Base-by-base conservation (phyloP, 768 basidiomycete genomes). In the Cantharellus cinnabarinus region DNA sequence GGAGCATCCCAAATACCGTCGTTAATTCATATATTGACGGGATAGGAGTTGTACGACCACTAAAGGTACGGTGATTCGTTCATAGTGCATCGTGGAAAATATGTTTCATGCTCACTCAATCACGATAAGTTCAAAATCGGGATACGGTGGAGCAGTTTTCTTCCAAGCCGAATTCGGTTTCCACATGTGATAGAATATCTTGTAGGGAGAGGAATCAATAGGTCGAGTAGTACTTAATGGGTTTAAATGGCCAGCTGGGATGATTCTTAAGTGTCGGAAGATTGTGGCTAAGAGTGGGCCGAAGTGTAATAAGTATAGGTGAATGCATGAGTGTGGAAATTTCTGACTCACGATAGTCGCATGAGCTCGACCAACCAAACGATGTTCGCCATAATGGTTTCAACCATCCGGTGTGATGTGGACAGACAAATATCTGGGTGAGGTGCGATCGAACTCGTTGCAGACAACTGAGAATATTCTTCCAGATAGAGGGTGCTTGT, bases 81-180 rank as follows among this genome's bases (percentile, higher is more conserved):
- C 2, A 15, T 37, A 64, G 38, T 34, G 50, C 50, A 7, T 35
- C n/a, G 38, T 2, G 58, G 20, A 39, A 20, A 61, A 39, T 10
- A 14, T 48, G 35, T 3, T 58, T 4, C 29, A 52, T 41, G 71
- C 81, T 64, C 63, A 94, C 91, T 93, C 80, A 59, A 97, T 75
- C 2, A 93, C 84, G 1, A 87, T 86, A 20, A 95, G 71, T 56
- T 81, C 77, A 69, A 89, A 98, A 69, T 95, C 89, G 2, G 93
- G 89, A 1, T 76, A 74, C 3, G 83, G 80, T 3, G 84, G 86
- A 1, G 77, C 71, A 0, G 80, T 83, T 71, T 83, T 89, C 67
- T 79, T 83, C 72, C 81, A 94, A 4, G 85, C 75, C 0, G 89
- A 88, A 4, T 80, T 81, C 2, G 94, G 94, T 66, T 94, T 95